These are phyloP conservation scores for Pyrus pyrifolia DNA, from an alignment of 306 rosid genomes.

Conservation along the genomic window DNA sequence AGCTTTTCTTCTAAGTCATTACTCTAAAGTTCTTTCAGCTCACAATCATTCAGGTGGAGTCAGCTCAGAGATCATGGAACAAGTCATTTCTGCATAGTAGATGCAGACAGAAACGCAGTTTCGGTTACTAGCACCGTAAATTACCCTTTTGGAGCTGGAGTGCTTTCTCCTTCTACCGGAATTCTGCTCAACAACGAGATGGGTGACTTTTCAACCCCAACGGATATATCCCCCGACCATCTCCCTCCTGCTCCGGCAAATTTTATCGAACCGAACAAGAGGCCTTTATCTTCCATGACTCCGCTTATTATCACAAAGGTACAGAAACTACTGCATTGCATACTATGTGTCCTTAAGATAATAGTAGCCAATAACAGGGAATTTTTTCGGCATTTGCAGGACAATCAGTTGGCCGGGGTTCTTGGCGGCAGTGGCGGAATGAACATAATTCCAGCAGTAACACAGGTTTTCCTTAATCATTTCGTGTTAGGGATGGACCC, in stretches of 20 bases:
- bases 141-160: conserved; percentile 55
- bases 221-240: conserved; percentile 41
- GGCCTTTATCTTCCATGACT: conserved; percentile 87
- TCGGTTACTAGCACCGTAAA: conserved; percentile 73
- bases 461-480: conserved; percentile 63
- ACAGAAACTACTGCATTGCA: neutral
- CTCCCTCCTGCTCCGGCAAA: conserved; percentile 91
- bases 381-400: conserved; percentile 37
- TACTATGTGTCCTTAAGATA: neutral
- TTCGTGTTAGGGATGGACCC: conserved; percentile 70
- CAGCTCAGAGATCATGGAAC: conserved; percentile 95
- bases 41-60: conserved; percentile 59
- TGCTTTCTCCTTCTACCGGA: conserved; percentile 82
- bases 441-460: conserved; percentile 64
- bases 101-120: conserved; percentile 81
- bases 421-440: conserved; percentile 88
- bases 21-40: neutral
- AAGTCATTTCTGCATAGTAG: conserved; percentile 86
- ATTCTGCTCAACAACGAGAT: conserved; percentile 78
- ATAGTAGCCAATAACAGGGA: neutral
- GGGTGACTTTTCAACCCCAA: conserved; percentile 82
- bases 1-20: conserved; percentile 1
- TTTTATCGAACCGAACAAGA: conserved; percentile 68
- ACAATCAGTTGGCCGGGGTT: conserved; percentile 59
- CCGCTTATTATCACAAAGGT: conserved; percentile 79